These are phyloP conservation scores for Globisporangium middletonii DNA, from an alignment of 352 stramenopile genomes.

Conservation along the genomic window DNA sequence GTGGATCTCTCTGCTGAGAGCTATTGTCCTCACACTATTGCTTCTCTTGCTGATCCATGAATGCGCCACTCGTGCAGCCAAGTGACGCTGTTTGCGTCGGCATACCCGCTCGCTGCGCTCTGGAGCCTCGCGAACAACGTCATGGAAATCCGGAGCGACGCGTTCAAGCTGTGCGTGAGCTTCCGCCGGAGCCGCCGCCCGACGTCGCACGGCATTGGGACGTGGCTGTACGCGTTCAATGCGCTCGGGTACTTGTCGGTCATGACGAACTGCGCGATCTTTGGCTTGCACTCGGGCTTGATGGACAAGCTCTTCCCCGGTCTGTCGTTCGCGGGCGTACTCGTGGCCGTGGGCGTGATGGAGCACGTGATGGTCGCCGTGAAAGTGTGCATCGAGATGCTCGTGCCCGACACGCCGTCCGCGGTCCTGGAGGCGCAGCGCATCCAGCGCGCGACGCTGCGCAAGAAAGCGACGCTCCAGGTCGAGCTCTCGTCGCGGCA, in stretches of 20 bases:
- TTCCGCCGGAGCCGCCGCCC: slow-evolving; percentile 67
- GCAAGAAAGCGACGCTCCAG: slow-evolving; percentile 72
- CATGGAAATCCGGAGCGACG: slow-evolving; percentile 93
- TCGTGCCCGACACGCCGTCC: slow-evolving; percentile 64
- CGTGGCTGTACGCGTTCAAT: slow-evolving; percentile 90
- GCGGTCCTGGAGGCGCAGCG: slow-evolving; percentile 58
- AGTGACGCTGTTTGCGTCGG: slow-evolving; percentile 92
- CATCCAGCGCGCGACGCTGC: slow-evolving; percentile 51
- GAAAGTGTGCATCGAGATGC: slow-evolving; percentile 77
- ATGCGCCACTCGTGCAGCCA: slow-evolving; percentile 43
- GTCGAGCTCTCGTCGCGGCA: slow-evolving; percentile 60
- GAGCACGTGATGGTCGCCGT: slow-evolving; percentile 76
- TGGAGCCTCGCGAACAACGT: slow-evolving; percentile 93
- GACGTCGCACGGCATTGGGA: slow-evolving; percentile 82
- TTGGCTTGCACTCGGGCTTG: slow-evolving; percentile 88
- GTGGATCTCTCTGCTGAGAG: neutral
- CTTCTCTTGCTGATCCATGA: slow-evolving; percentile 20
- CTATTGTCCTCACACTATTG: neutral
- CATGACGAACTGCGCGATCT: slow-evolving; percentile 93
- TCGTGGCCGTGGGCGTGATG: slow-evolving; percentile 54
- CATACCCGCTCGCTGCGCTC: slow-evolving; percentile 90
- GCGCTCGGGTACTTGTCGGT: slow-evolving; percentile 89
- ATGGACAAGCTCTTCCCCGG: slow-evolving; percentile 62
- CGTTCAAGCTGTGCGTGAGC: slow-evolving; percentile 91
- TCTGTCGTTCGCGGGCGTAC: slow-evolving; percentile 48